These are phyloP conservation scores for Grifola frondosa DNA, from an alignment of 1,284 basidiomycete species.

Conservation along the genomic window DNA sequence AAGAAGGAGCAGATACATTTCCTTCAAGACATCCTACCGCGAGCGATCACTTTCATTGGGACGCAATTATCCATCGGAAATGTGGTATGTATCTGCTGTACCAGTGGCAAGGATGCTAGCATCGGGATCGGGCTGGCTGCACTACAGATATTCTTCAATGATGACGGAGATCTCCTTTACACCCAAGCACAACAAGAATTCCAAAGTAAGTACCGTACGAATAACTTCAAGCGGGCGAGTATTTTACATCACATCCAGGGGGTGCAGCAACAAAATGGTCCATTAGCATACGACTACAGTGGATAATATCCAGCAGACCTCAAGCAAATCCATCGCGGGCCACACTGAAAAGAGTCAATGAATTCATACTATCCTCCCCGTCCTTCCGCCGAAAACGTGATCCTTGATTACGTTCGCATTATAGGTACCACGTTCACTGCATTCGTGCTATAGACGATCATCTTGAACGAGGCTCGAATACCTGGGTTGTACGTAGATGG, in stretches of 20 bases:
- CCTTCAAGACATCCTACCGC: constrained; percentile 49
- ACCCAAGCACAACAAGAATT: too few species aligned
- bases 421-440: constrained; percentile 18
- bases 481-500: constrained; percentile 73
- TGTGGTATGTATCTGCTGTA: constrained; percentile 53
- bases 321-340: constrained; percentile 72
- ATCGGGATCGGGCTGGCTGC: constrained; percentile 63
- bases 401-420: background rate
- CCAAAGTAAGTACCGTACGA: too few species aligned
- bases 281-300: constrained; percentile 71
- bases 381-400: constrained; percentile 11
- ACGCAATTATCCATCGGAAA: constrained; percentile 37
- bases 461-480: constrained; percentile 54
- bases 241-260: constrained; percentile 6
- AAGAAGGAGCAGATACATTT: constrained; percentile 58
- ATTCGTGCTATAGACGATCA: constrained; percentile 58
- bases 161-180: constrained; percentile 42
- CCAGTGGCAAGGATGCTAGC: constrained; percentile 56
- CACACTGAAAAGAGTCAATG: constrained; percentile 78
- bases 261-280: constrained; percentile 49
- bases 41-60: constrained; percentile 47
- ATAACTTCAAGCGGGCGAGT: too few species aligned
- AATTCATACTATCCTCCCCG: constrained; percentile 58
- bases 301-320: constrained; percentile 76
- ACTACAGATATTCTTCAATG: constrained; percentile 58